Evolutionary conservation across 2,329 filamentous ascomycete species (phyloP).

Genomic region (Cercospora zeina): DNA sequence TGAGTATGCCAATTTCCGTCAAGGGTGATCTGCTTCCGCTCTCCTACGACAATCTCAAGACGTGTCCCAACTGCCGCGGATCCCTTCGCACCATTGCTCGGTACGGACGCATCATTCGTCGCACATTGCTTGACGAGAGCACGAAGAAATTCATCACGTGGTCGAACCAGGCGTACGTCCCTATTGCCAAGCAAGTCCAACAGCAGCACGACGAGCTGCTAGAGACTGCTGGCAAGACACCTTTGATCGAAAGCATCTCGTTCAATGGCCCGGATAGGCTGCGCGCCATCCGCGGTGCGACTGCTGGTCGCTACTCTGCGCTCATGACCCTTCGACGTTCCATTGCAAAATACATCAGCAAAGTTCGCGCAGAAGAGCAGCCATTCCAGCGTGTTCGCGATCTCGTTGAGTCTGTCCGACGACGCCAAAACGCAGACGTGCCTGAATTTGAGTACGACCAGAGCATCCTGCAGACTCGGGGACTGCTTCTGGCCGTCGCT

Average conservation of each 20-base stretch:
- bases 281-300: neutral
- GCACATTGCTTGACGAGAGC: slow-evolving; percentile 61
- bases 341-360: slow-evolving; percentile 23
- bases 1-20: slow-evolving; percentile 26
- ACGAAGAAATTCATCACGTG: slow-evolving; percentile 65
- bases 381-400: slow-evolving; percentile 53
- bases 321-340: slow-evolving; percentile 21
- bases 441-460: slow-evolving; percentile 28
- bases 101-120: slow-evolving; percentile 63
- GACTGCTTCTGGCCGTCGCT: slow-evolving; percentile 46
- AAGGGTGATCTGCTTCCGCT: slow-evolving; percentile 47
- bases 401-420: slow-evolving; percentile 47
- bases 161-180: slow-evolving; percentile 48
- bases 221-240: slow-evolving; percentile 10
- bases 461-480: slow-evolving; percentile 37
- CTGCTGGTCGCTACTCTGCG: slow-evolving; percentile 21
- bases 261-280: neutral
- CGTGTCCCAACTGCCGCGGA: slow-evolving; percentile 62
- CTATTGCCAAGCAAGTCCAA: slow-evolving; percentile 44
- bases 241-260: neutral
- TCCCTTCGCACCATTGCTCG: slow-evolving; percentile 59
- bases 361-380: slow-evolving; percentile 51
- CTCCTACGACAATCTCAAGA: slow-evolving; percentile 51
- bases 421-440: slow-evolving; percentile 32
- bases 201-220: slow-evolving; percentile 22